Base-by-base conservation (phyloP, 2,329 filamentous ascomycete genomes). In the Celoporthe dispersa region DNA sequence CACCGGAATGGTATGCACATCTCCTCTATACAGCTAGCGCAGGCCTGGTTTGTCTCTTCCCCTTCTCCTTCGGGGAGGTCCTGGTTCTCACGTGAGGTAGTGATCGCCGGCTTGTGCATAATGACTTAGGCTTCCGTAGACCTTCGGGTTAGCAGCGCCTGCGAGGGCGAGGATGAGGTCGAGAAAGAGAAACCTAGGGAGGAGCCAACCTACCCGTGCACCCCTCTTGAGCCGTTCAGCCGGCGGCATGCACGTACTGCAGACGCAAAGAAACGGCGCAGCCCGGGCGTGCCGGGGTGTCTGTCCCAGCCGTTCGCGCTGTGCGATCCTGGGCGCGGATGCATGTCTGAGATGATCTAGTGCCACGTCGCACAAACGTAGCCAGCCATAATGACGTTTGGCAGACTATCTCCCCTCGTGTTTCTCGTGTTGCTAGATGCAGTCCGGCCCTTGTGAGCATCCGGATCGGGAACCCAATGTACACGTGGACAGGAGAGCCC, bases 301-400 rank as follows among this genome's bases (percentile, higher is more conserved):
- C 12, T 9, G 51, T 25, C 51, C n/a, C 12, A 55, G 11, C 25
- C n/a, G 51, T 55, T 55, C 51, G 51, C n/a, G 51, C 51, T 28
- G 51, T 25, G 25, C 51, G 51, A 55, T 55, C n/a, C 51, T 28
- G 25, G 25, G 8, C 25, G 9, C 9, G 37, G 31, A 60, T 60
- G 57, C 33, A 33, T 60, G 57, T 60, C 57, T 60, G 57, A 60
- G 57, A 60, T 60, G 57, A 60, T 60, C 57, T 60, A 8, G 57
- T 60, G 33, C 7, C 31, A 60, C 57, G 57, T 60, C 22, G 22
- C 57, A 60, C 57, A 22, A 31, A 57, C 12, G 14, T 28, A 31
- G 28, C 25, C 28, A 57, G 53, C 14, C 53, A 33, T 31, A 4
- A 31, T 60, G 57, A 31, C 57, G 33, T 37, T 60, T 22, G 31